Conservation (phyloP, 768 basidiomycete species). For the Pholiota molesta region DNA sequence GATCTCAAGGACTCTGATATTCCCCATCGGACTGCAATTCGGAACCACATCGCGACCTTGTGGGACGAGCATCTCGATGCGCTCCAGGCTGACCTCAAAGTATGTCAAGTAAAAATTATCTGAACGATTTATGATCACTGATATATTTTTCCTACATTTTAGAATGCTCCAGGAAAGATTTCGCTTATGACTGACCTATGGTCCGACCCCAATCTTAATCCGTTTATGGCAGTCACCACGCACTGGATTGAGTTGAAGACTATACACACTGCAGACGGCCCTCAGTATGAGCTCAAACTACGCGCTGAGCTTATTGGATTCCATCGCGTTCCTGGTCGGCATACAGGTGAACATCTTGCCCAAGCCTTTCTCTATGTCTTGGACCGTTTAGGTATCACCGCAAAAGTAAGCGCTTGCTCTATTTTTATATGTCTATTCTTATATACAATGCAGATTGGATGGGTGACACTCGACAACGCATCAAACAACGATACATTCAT, state of each 20-base stretch:
- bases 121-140: too few species aligned
- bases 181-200: constrained; percentile 40
- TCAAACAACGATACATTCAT: constrained; percentile 37
- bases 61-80: too few species aligned
- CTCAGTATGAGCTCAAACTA: constrained; percentile 28
- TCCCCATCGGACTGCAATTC: too few species aligned
- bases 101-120: not conserved
- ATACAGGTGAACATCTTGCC: constrained; percentile 21
- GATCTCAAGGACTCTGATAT: too few species aligned
- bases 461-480: constrained; percentile 37
- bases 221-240: constrained; percentile 46
- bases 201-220: constrained; percentile 35
- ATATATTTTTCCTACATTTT: too few species aligned
- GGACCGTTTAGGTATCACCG: too few species aligned
- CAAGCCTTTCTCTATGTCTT: not conserved
- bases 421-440: not conserved
- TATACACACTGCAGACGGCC: constrained; percentile 22
- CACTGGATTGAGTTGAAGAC: constrained; percentile 38
- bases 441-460: constrained; percentile 35
- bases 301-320: constrained; percentile 40
- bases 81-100: too few species aligned
- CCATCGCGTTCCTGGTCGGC: constrained; percentile 33
- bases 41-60: too few species aligned
- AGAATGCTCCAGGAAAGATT: too few species aligned
- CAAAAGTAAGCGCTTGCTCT: too few species aligned